Base-by-base conservation (phyloP, 2,329 filamentous ascomycete species). In the Coleophoma eucalyptorum region DNA sequence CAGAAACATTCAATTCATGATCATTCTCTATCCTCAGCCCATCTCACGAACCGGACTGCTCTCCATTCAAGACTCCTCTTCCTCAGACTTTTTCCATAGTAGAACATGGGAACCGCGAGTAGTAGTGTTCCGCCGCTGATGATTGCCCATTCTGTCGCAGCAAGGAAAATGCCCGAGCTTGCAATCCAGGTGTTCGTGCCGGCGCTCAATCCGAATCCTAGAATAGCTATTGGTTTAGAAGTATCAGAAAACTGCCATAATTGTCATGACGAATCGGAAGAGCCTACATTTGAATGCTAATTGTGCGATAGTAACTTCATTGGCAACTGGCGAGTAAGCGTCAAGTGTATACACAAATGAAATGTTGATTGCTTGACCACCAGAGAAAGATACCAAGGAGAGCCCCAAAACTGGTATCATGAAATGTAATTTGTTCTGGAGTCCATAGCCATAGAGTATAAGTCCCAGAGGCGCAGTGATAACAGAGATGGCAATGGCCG, bases 401-500 rank as follows among this genome's bases (percentile, higher is more conserved):
- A 58, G 21, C 8, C 56, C 54, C 7, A 53, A 15, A 26, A 55
- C 48, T 3, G 56, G 52, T 2, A 58, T 54, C 51, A 58, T 55
- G 38, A 51, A 58, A 8, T 49, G 50, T 15, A 60, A 34, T 26
- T 55, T 55, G 13, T 56, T 40, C 43, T 60, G 44, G 16, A 60
- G n/a, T 2, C 71, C 72, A 1, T 77, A 57, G 4, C 66, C 67
- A 26, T 61, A 67, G n/a, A 65, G 59, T 21, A 67, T 53, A 12
- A 69, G 49, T 2, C 63, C 63, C 1, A 64, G 44, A 0, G 66
- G 67, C 2, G 59, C 60, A 2, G 66, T 51, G n/a, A 65, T 38
- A 8, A 60, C 52, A 0, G 60, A 63, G n/a, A 68, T 60, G 3
- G 59, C 48, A 15, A 68, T 61, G 16, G 59, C 63, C 8, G 60